phyloP scores from a whole-genome alignment of 2,329 filamentous ascomycete species.

The Tympanopsis confertula region DNA sequence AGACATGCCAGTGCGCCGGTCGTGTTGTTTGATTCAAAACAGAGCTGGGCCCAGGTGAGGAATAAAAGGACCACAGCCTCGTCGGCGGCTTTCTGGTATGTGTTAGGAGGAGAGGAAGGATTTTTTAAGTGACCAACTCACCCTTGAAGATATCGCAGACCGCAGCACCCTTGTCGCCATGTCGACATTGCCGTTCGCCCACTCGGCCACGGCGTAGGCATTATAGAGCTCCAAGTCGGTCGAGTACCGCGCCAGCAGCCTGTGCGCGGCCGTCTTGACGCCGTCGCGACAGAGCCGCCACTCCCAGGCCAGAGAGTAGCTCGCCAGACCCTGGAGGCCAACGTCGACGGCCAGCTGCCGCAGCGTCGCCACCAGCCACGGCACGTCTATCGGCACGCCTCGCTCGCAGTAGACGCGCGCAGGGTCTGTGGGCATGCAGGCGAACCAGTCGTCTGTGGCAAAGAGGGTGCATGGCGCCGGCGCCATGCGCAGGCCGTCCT shows the following conservation, averaged over 20 bases:
- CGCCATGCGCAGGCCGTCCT: background rate
- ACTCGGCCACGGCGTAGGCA: constrained; percentile 66
- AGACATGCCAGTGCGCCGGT: constrained; percentile 14
- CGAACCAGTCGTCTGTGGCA: constrained; percentile 30
- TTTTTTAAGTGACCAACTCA: constrained; percentile 16
- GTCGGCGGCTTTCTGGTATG: constrained; percentile 7
- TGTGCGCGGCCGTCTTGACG: constrained; percentile 62
- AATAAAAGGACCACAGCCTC: constrained; percentile 31
- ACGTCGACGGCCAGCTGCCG: constrained; percentile 38
- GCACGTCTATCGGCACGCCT: constrained; percentile 21
- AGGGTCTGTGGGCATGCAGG: constrained; percentile 16
- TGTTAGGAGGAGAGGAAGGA: constrained; percentile 10
- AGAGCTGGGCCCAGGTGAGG: constrained; percentile 57
- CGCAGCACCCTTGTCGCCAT: constrained; percentile 53
- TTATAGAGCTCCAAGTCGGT: constrained; percentile 63
- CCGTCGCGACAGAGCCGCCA: constrained; percentile 36
- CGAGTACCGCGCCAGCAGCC: constrained; percentile 56
- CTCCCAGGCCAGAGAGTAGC: constrained; percentile 62
- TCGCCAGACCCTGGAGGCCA: constrained; percentile 41
- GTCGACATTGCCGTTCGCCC: constrained; percentile 38
- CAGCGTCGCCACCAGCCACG: constrained; percentile 40
- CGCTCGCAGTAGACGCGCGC: constrained; percentile 9
- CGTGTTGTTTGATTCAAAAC: constrained; percentile 32
- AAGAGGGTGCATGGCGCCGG: constrained; percentile 23
- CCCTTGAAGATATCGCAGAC: constrained; percentile 41